A percentile compares a stretch with the other conserved stretches of the same genome.
Conservation (phyloP, 805 yeast species). For the Hanseniaspora pseudoguilliermondii region DNA sequence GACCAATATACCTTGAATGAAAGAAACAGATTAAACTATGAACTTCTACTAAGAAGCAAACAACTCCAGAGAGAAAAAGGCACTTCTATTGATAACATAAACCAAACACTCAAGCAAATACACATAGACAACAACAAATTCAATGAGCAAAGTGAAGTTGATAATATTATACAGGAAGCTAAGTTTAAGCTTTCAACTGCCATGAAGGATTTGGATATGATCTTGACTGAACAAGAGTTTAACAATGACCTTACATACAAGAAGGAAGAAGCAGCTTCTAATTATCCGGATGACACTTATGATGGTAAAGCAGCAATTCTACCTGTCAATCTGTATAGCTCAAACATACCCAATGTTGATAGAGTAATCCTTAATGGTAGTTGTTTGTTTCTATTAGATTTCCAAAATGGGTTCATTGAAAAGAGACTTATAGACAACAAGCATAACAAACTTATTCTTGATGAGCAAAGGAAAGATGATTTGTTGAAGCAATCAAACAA, state of each 20-base stretch:
- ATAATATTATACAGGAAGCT: neutral
- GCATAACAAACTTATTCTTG: neutral
- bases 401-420: constrained; percentile 5
- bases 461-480: neutral
- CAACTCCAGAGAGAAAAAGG: constrained; percentile 3
- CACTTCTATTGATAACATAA: neutral
- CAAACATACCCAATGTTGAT: neutral
- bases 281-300: neutral
- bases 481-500: neutral
- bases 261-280: neutral
- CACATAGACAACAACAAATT: neutral
- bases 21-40: constrained; percentile 48
- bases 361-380: neutral
- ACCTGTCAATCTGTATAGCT: neutral
- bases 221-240: neutral
- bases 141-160: neutral
- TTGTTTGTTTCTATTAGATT: neutral
- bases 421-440: neutral
- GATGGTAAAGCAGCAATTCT: neutral
- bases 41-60: constrained; percentile 22
- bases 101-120: neutral
- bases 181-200: constrained; percentile 1
- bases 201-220: constrained; percentile 6
- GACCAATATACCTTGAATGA: constrained; percentile 51
- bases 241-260: neutral